Base-by-base conservation (phyloP, 2,329 filamentous ascomycete genomes). In the Fusarium begoniae region DNA sequence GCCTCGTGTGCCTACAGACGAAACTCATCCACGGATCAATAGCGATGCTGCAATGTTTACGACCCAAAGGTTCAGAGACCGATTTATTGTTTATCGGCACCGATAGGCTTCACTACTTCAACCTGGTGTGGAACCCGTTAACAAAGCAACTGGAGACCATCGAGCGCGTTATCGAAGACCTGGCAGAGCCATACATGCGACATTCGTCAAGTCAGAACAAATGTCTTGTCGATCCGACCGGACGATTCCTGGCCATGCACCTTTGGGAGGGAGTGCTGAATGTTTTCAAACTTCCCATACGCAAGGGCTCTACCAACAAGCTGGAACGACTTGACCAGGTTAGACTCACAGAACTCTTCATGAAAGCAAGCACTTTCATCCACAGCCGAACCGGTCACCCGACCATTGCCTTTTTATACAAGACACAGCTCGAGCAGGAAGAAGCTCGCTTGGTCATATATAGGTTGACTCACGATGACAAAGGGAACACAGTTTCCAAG, bases 11-110 rank as follows among this genome's bases (percentile, higher is more conserved):
- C 66, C 86, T 90, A 40, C 89, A 87, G 72, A 92, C 93, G 7
- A 92, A 92, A 78, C 86, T 90, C 71, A 87, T 98, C 63, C 96
- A 96, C 81, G 96, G 96, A 80, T 94, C 93, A 75, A 91, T 98
- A 75, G 92, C 93, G 13, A 94, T 98, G 86, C 88, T 98, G 20
- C 90, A 96, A 79, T 92, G 91, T 78, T 87, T 99, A 54, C 91
- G 91, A 32, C 94, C 95, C 11, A 90, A 90, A 55, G 90, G 94
- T 75, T 91, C 92, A 35, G 83, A 87, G 10, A 94, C 91, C 54
- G 95, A 98, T 76, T 90, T 98, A 70, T 89, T 99, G 69, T 98
- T 99, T 80, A 89, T 99, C 65, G 96, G 95, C 56, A 99, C 96
- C 53, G 93, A 98, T 80, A 91, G 93, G 63, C 93, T 94, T 76